Conservation (phyloP, 495 filamentous ascomycete genomes). For the Massariosphaeria phaeospora region DNA sequence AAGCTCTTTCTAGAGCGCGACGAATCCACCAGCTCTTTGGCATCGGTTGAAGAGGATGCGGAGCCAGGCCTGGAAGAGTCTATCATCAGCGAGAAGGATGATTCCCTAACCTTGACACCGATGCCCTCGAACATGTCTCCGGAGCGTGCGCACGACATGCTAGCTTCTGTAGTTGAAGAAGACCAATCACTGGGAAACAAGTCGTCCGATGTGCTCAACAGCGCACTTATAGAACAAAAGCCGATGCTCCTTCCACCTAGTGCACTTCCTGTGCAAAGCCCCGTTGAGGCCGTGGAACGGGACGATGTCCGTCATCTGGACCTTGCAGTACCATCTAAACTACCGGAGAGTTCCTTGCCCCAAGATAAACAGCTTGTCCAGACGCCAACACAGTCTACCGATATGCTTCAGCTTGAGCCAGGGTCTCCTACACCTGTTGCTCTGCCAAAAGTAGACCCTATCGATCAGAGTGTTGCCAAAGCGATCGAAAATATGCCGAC, state of each 20-base stretch:
- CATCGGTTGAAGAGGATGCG: conserved; percentile 54
- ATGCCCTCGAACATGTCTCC: conserved; percentile 52
- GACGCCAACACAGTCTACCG: conserved; percentile 17
- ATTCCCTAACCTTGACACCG: conserved; percentile 31
- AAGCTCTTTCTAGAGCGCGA: conserved; percentile 90
- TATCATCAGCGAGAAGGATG: conserved; percentile 46
- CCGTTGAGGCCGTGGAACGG: conserved; percentile 33
- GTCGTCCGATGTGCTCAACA: not conserved
- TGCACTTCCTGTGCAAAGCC: conserved; percentile 42
- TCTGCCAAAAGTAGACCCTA: conserved; percentile 17
- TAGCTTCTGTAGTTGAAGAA: conserved; percentile 67
- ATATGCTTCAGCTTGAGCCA: not conserved
- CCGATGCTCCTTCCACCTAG: conserved; percentile 6
- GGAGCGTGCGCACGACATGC: conserved; percentile 50
- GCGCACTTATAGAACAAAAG: not conserved
- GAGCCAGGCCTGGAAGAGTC: conserved; percentile 37
- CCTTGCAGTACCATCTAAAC: conserved; percentile 54
- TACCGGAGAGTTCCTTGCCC: conserved; percentile 29
- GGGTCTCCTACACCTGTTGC: conserved; percentile 6
- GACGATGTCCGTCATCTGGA: conserved; percentile 67
- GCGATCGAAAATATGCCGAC: conserved; percentile 27
- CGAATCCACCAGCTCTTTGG: conserved; percentile 64
- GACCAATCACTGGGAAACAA: conserved; percentile 37
- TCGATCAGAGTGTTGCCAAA: conserved; percentile 21
- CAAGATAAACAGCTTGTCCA: conserved; percentile 20